A percentile compares a stretch with the other conserved stretches of the same genome.
Evolutionary conservation across 805 yeast genomes (phyloP).

Genomic region (Debaryomyces prosopidis): DNA sequence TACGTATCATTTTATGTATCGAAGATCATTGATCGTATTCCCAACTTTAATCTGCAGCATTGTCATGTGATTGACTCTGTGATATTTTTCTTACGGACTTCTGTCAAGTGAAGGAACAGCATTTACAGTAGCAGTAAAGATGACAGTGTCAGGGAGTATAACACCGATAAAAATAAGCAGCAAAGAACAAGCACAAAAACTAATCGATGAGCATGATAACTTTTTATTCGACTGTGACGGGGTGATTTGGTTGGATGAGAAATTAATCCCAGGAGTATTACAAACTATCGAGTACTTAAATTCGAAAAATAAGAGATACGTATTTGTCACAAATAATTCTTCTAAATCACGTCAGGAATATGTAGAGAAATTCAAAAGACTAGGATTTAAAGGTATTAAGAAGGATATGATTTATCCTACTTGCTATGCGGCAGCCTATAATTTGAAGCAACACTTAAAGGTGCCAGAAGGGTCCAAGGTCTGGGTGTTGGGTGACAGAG

Average conservation of each 20-base stretch:
- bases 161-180: slow-evolving; percentile 6
- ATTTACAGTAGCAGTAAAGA: no score
- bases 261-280: slow-evolving; percentile 32
- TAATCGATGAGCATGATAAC: slow-evolving; percentile 33
- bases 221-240: slow-evolving; percentile 46
- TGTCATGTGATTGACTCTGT: no score
- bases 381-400: slow-evolving; percentile 29
- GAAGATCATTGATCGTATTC: no score
- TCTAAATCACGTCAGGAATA: slow-evolving; percentile 35
- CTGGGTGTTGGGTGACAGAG: slow-evolving; percentile 43
- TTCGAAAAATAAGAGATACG: slow-evolving; percentile 24
- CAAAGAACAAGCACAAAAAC: slow-evolving; percentile 15
- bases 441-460: slow-evolving; percentile 21
- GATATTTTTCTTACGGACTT: no score
- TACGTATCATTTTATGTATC: no score
- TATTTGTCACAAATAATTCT: slow-evolving; percentile 41
- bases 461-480: slow-evolving; percentile 32
- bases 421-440: slow-evolving; percentile 36
- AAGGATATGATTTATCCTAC: slow-evolving; percentile 36
- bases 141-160: no score
- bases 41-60: no score
- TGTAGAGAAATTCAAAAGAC: slow-evolving; percentile 27
- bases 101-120: no score
- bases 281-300: slow-evolving; percentile 24
- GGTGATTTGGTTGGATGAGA: slow-evolving; percentile 41